phyloP scores from a whole-genome alignment of 2,329 filamentous ascomycete genomes.

The Xylariaceae sp. region DNA sequence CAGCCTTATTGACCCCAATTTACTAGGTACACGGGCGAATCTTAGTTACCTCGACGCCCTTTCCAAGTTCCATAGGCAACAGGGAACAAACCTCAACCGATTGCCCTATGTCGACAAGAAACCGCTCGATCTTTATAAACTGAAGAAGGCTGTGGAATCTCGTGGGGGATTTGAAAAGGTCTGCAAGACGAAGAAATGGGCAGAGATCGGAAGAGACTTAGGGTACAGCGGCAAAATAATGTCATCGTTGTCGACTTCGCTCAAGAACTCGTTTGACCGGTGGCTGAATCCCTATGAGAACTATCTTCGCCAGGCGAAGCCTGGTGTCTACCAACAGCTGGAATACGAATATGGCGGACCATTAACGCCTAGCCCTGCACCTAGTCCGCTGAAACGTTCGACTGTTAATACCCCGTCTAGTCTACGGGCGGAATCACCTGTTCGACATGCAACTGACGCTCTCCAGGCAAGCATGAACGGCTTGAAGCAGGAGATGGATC shows the following conservation, averaged over 20 bases:
- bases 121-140: constrained; percentile 88
- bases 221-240: constrained; percentile 99
- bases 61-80: constrained; percentile 94
- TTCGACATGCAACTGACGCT: constrained; percentile 57
- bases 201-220: constrained; percentile 92
- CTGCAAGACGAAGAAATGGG: constrained; percentile 98
- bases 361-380: constrained; percentile 74
- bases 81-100: constrained; percentile 90
- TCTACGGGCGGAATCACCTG: constrained; percentile 67
- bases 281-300: constrained; percentile 98
- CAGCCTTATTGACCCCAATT: constrained; percentile 7
- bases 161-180: constrained; percentile 95
- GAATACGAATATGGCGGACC: constrained; percentile 93
- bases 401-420: constrained; percentile 61
- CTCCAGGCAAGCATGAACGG: constrained; percentile 53
- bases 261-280: constrained; percentile 97
- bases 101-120: constrained; percentile 98
- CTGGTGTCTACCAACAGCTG: constrained; percentile 93
- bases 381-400: constrained; percentile 70
- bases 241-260: constrained; percentile 94
- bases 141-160: constrained; percentile 95
- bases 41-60: constrained; percentile 95
- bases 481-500: constrained; percentile 49
- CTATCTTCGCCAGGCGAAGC: constrained; percentile 86
- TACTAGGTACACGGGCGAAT: constrained; percentile 84